Evolutionary conservation across 345 rosid species (phyloP).

Genomic region (Euphorbia tirucalli): DNA sequence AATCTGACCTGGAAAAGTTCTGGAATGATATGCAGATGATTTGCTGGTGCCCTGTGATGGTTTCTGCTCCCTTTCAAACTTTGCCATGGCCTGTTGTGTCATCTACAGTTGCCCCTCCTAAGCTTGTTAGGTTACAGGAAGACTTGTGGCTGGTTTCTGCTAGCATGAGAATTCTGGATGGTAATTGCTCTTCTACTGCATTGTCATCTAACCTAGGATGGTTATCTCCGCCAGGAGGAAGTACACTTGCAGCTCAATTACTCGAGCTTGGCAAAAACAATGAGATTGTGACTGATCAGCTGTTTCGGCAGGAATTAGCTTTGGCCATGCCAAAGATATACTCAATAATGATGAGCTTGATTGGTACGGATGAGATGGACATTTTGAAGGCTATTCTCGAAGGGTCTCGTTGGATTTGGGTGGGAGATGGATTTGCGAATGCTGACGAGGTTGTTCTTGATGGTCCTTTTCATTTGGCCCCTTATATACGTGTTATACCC

Average conservation of each 20-base stretch:
- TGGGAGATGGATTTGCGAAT: conserved; percentile 97
- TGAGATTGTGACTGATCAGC: conserved; percentile 70
- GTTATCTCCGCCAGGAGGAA: conserved; percentile 89
- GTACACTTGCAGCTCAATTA: conserved; percentile 90
- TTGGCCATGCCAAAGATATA: conserved; percentile 89
- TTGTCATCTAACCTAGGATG: conserved; percentile 87
- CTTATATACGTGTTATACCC: conserved; percentile 88
- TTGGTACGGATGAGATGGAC: conserved; percentile 92
- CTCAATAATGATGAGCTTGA: conserved; percentile 62
- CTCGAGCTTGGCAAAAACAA: conserved; percentile 97
- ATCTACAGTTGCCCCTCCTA: conserved; percentile 89
- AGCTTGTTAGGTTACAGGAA: conserved; percentile 73
- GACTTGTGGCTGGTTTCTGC: conserved; percentile 96
- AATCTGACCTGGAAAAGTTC: conserved; percentile 72
- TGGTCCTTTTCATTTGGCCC: conserved; percentile 93
- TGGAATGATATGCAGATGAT: conserved; percentile 85
- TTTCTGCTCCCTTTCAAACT: conserved; percentile 69
- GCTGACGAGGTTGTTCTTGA: conserved; percentile 88
- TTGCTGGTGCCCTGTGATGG: conserved; percentile 96
- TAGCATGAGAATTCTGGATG: conserved; percentile 92
- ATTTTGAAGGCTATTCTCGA: conserved; percentile 93
- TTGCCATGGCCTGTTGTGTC: conserved; percentile 91
- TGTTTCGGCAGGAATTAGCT: conserved; percentile 80
- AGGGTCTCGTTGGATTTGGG: conserved; percentile 99
- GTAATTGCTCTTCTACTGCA: conserved; percentile 90